Evolutionary conservation across 169 alveolate species (phyloP).

Genomic region (Plasmodium gallinaceum): DNA sequence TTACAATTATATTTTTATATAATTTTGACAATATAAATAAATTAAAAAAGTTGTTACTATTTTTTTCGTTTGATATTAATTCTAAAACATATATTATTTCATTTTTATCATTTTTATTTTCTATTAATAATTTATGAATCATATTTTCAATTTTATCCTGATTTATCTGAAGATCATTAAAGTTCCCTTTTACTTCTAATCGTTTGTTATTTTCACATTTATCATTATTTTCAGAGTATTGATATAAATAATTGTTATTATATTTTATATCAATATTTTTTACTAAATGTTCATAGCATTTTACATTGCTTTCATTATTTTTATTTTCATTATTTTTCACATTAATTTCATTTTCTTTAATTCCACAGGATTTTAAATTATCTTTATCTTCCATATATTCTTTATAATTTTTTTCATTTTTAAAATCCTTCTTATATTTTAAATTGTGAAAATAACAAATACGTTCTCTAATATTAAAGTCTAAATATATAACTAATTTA

Average conservation of each 20-base stretch:
- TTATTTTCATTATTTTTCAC: background rate
- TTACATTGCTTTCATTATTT: background rate
- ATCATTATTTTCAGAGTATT: too few relatives aligned
- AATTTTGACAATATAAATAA: background rate
- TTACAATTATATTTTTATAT: slow-evolving; percentile 7
- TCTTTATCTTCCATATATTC: too few relatives aligned
- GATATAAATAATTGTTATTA: too few relatives aligned
- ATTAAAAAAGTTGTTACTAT: background rate
- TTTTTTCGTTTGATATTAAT: background rate
- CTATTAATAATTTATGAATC: background rate
- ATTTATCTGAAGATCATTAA: background rate
- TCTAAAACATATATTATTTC: background rate
- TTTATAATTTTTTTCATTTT: background rate
- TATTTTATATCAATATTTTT: too few relatives aligned
- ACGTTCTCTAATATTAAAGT: background rate
- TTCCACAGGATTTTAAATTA: too few relatives aligned
- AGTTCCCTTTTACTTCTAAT: background rate
- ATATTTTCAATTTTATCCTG: background rate
- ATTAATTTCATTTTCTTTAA: background rate
- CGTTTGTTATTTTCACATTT: too few relatives aligned
- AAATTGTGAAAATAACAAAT: background rate
- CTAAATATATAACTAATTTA: background rate
- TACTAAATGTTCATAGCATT: too few relatives aligned
- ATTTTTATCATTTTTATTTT: background rate
- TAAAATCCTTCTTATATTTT: background rate